Evolutionary conservation across 768 basidiomycete species (phyloP).

Genomic region (Psilocybe subaeruginosa): DNA sequence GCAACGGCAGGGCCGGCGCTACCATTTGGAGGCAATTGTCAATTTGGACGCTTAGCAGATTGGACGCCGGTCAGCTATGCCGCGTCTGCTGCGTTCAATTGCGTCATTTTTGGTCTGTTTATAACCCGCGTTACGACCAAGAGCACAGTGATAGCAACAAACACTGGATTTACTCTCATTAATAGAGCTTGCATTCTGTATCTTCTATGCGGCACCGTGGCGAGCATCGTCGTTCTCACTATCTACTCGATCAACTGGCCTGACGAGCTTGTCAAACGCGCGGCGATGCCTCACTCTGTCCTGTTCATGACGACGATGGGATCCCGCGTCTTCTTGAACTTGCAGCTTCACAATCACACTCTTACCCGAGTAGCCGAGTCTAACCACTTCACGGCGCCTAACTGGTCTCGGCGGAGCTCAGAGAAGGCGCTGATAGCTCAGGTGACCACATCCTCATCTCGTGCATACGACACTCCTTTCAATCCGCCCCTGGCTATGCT

Average conservation of each 20-base stretch:
- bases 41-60: slow-evolving; percentile 29
- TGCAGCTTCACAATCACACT: slow-evolving; percentile 24
- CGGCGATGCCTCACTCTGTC: slow-evolving; percentile 29
- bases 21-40: slow-evolving; percentile 36
- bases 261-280: slow-evolving; percentile 30
- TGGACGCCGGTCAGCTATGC: slow-evolving; percentile 38
- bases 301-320: slow-evolving; percentile 35
- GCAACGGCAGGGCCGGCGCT: slow-evolving; percentile 26
- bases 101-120: slow-evolving; percentile 27
- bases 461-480: slow-evolving; percentile 7
- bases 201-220: slow-evolving; percentile 26
- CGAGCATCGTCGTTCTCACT: slow-evolving; percentile 29
- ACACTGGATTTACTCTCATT: slow-evolving; percentile 27
- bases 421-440: slow-evolving; percentile 9
- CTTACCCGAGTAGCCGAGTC: slow-evolving; percentile 22
- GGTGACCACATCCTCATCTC: neutral
- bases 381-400: slow-evolving; percentile 21
- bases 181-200: slow-evolving; percentile 33
- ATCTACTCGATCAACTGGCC: slow-evolving; percentile 28
- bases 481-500: slow-evolving; percentile 1
- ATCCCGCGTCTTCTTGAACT: slow-evolving; percentile 33
- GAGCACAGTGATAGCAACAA: slow-evolving; percentile 20
- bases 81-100: slow-evolving; percentile 32
- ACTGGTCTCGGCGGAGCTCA: slow-evolving; percentile 14
- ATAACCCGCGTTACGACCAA: slow-evolving; percentile 24